Base-by-base conservation (phyloP, 768 basidiomycete genomes). In the Termitomyces sp. region DNA sequence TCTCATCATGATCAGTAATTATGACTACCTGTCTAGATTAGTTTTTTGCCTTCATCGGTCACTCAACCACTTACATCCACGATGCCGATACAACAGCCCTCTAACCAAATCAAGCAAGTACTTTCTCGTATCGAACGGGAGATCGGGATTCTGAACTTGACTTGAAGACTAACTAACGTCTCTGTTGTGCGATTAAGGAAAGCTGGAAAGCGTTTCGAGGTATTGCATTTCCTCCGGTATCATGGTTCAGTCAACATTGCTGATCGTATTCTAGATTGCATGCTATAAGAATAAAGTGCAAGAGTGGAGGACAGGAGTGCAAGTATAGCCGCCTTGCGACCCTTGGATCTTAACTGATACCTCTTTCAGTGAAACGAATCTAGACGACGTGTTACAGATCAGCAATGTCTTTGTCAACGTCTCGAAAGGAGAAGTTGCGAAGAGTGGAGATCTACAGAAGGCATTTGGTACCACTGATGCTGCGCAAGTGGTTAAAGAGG, bases 221-320 rank as follows among this genome's bases (percentile, higher is more conserved):
- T 93, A 62, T 5, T 53, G 7, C 12, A 53, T 9, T 5, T 23
- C 15, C 12, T 33, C 23, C 33, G 18, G 23, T 7, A 35, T 20
- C 9, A 13, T 35, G 3, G 35, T 7, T 12, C 23, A 4, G 15
- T 12, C 12, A 20, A 48, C 5, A 33, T 20, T n/a, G 18, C 33
- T 50, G 7, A 61, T 10, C 20, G 25, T 36, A 13, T 18, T 23
- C 29, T 51, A 80, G 96, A 90, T 99, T 64, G 96, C 97, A 35
- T 97, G 94, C 71, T 99, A 98, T 77, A 96, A 98, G 78, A 99
- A 99, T 73, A 98, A 98, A 73, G 97, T 99, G 25, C 92, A 95
- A 63, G 95, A 97, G 69, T 99, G 88, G 84, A 77, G 97, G 55
- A 92, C 82, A 54, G 94, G 94, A 57, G 89, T 96, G 86, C 92